Conservation (phyloP, 2,329 filamentous ascomycete genomes). For the Epichloe festucae region DNA sequence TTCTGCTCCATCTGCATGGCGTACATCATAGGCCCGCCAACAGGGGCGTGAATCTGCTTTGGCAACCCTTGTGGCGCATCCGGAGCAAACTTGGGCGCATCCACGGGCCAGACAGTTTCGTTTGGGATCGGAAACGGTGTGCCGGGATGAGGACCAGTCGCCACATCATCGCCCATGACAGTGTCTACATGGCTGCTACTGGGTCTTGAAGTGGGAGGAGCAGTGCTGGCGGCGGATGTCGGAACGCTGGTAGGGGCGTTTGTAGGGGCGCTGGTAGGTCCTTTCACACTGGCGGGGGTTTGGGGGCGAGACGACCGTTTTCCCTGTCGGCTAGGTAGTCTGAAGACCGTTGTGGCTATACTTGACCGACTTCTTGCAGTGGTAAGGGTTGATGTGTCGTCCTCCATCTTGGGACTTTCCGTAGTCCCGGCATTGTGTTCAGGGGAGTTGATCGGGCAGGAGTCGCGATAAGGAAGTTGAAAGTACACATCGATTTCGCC, state of each 20-base stretch:
- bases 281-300: conserved; percentile 17
- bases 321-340: conserved; percentile 20
- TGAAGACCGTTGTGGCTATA: conserved; percentile 18
- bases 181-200: conserved; percentile 11
- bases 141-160: conserved; percentile 25
- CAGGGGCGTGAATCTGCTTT: conserved; percentile 21
- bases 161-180: conserved; percentile 22
- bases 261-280: conserved; percentile 3
- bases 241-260: background rate
- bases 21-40: conserved; percentile 18
- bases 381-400: conserved; percentile 15
- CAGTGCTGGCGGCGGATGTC: background rate
- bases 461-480: conserved; percentile 23
- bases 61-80: conserved; percentile 15
- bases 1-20: conserved; percentile 19
- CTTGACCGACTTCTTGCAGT: conserved; percentile 16
- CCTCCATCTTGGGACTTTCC: conserved; percentile 15
- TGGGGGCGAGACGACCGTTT: conserved; percentile 24
- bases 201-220: background rate
- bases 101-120: conserved; percentile 24
- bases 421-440: conserved; percentile 13
- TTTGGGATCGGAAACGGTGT: conserved; percentile 28
- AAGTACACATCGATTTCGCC: conserved; percentile 27
- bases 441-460: conserved; percentile 22
- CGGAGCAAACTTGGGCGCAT: conserved; percentile 26